Conservation (phyloP, 2,329 filamentous ascomycete genomes). For the Fusarium paranaense region DNA sequence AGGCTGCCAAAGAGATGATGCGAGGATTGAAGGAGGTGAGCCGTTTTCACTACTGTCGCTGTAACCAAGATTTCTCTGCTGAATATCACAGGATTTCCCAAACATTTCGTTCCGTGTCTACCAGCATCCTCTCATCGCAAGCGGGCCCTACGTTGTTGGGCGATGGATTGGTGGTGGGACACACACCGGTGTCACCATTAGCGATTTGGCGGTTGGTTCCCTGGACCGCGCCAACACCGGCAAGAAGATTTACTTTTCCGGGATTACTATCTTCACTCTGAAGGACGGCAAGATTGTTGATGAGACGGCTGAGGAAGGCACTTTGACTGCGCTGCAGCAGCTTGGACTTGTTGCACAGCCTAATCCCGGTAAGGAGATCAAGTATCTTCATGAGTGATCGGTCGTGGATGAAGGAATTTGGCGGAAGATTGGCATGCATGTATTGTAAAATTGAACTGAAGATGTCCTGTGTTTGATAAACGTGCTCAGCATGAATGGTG, state of each 20-base stretch:
- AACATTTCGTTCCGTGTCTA: neutral
- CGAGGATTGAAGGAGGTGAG: neutral
- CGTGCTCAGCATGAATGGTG: neutral
- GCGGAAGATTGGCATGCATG: neutral
- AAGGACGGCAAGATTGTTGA: neutral
- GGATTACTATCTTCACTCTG: neutral
- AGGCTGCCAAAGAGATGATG: neutral
- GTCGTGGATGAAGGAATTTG: neutral
- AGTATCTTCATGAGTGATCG: conserved; percentile 3
- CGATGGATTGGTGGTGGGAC: neutral
- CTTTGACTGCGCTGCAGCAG: neutral
- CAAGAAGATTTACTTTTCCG: neutral
- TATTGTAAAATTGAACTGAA: neutral
- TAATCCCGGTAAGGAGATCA: neutral
- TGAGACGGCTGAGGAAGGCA: neutral
- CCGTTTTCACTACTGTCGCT: too few relatives aligned
- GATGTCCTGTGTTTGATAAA: neutral
- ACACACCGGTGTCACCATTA: neutral
- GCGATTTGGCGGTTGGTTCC: neutral
- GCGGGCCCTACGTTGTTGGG: neutral
- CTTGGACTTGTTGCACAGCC: neutral
- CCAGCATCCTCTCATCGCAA: neutral
- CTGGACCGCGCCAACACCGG: conserved; percentile 30
- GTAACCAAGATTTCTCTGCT: neutral
- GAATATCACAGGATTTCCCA: neutral